Evolutionary conservation across 2,329 filamentous ascomycete genomes (phyloP).

Genomic region (Coleophoma eucalyptorum): DNA sequence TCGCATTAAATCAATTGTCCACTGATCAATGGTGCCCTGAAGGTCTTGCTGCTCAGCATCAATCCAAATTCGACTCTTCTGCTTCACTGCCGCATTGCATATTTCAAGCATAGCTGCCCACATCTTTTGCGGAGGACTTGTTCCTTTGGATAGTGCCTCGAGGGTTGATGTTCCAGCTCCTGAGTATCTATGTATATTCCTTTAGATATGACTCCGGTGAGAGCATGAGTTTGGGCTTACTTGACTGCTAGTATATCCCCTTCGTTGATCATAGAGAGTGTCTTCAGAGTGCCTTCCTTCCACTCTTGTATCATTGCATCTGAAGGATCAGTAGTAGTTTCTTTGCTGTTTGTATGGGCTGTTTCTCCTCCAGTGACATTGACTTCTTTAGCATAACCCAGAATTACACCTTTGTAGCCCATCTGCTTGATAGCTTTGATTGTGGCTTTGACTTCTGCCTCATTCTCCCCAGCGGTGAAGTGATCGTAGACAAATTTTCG

Average conservation of each 20-base stretch:
- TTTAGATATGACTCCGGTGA: not conserved
- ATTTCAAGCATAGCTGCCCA: conserved; percentile 33
- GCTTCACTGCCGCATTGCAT: conserved; percentile 14
- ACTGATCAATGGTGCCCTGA: conserved; percentile 46
- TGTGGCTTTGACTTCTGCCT: conserved; percentile 60
- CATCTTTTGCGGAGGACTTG: conserved; percentile 37
- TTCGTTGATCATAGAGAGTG: conserved; percentile 45
- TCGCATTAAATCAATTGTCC: conserved; percentile 49
- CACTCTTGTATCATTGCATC: conserved; percentile 27
- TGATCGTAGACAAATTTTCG: conserved; percentile 84
- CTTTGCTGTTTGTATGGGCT: not conserved
- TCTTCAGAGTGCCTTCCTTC: conserved; percentile 48
- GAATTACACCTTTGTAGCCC: conserved; percentile 77
- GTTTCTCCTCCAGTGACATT: conserved; percentile 1
- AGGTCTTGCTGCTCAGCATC: conserved; percentile 51
- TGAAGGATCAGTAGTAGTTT: not conserved
- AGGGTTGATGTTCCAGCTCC: conserved; percentile 41
- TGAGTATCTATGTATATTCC: conserved; percentile 32
- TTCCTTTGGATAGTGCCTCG: conserved; percentile 33
- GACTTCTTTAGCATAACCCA: conserved; percentile 79
- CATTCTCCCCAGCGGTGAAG: conserved; percentile 78
- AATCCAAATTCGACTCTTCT: conserved; percentile 39
- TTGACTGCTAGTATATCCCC: conserved; percentile 49
- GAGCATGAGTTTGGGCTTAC: conserved; percentile 25
- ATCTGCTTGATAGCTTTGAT: conserved; percentile 63